A percentile compares a stretch with the other conserved stretches of the same genome.
phyloP scores from a whole-genome alignment of 352 stramenopile genomes.

The Pythium biforme region DNA sequence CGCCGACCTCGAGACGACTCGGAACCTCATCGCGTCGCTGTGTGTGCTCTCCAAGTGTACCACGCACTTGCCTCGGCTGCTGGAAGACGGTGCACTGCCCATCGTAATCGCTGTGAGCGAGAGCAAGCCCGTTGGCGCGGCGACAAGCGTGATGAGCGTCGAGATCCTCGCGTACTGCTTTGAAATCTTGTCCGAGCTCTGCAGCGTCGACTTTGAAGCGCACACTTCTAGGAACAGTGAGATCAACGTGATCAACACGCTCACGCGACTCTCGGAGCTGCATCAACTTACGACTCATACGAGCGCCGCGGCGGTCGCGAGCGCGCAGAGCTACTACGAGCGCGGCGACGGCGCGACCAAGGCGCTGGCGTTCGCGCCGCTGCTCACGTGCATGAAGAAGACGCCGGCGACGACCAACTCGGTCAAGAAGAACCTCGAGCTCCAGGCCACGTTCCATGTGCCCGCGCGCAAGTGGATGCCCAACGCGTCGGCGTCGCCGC shows the following conservation, averaged over 20 bases:
- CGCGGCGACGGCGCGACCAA: slow-evolving; percentile 30
- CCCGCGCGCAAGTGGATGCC: slow-evolving; percentile 59
- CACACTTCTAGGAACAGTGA: slow-evolving; percentile 31
- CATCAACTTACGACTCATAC: slow-evolving; percentile 24
- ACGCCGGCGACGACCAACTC: slow-evolving; percentile 38
- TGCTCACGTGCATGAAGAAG: slow-evolving; percentile 68
- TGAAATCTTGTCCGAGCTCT: slow-evolving; percentile 73
- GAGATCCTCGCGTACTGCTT: slow-evolving; percentile 61
- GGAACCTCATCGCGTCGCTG: slow-evolving; percentile 56
- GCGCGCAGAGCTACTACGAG: slow-evolving; percentile 37
- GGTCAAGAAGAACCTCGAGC: slow-evolving; percentile 66
- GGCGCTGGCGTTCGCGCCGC: slow-evolving; percentile 33
- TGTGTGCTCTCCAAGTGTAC: slow-evolving; percentile 48
- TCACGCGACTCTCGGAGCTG: slow-evolving; percentile 68
- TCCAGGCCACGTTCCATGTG: slow-evolving; percentile 63
- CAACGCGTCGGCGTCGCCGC: slow-evolving; percentile 36
- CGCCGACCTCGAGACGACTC: slow-evolving; percentile 29
- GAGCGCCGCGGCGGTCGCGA: neutral
- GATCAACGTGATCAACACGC: slow-evolving; percentile 71
- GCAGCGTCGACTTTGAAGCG: slow-evolving; percentile 55
- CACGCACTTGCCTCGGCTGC: slow-evolving; percentile 37
- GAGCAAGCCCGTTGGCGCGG: slow-evolving; percentile 6
- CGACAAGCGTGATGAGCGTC: neutral
- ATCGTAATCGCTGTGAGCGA: slow-evolving; percentile 56
- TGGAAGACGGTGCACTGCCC: slow-evolving; percentile 52